Base-by-base conservation (phyloP, 768 basidiomycete species). In the Hericium coralloides region DNA sequence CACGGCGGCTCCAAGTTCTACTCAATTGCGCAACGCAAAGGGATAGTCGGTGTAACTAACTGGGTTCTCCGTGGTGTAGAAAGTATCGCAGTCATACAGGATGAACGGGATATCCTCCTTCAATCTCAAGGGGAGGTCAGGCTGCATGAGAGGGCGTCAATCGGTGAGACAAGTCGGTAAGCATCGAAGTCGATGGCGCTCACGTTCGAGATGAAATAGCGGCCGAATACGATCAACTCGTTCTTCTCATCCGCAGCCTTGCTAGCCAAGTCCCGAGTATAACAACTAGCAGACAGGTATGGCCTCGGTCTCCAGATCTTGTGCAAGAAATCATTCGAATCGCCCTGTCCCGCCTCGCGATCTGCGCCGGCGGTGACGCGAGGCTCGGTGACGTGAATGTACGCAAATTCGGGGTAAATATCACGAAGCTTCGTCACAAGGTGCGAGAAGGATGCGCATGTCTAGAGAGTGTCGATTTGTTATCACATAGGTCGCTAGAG, bases 151-250 rank as follows among this genome's bases (percentile, higher is more conserved):
- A 52, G 6, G 12, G 15, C 26, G 15, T 50, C 18, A 50, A 23
- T 20, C n/a, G 9, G n/a, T 37, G n/a, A 36, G 10, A 25, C n/a
- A 20, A 52, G 52, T 9, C 3, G n/a, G 18, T 17, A 52, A 38
- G 20, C n/a, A 52, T 8, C 14, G 5, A 18, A 7, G 8, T 22
- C 23, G 49, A 26, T 15, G n/a, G 25, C n/a, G 52, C 60, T 45
- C 43, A 76, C 75, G 53, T 67, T 67, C 20, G 64, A 56, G 31
- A 69, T 60, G 58, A 63, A 69, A 38, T 52, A 53, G 10, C 67
- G 58, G 1, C 67, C 68, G 45, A 69, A 67, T 2, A 60, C 67
- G 14, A 67, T 55, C 5, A 66, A 53, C 18, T 62, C 50, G 12
- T 55, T 60, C 2, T 54, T 60, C 49, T 58, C 53, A 20, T 64